Base-by-base conservation (phyloP, 305 asterid species). In the Rubia balearica region DNA sequence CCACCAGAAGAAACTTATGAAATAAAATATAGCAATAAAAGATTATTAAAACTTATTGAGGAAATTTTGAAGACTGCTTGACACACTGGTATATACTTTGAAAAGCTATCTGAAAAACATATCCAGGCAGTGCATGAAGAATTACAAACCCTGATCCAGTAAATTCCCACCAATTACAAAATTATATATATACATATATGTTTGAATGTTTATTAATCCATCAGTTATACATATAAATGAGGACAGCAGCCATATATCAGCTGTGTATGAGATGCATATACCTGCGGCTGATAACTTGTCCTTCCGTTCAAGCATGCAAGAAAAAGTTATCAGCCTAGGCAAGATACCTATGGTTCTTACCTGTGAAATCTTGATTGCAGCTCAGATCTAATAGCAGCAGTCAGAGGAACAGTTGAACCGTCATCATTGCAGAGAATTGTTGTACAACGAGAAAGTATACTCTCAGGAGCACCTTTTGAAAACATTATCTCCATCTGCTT, bases 391-490 rank as follows among this genome's bases (percentile, higher is more conserved):
- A 87, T 85, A 78, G 87, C 89, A 53, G 96, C 78, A 66, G 97
- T 87, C 70, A 95, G 81, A 61, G 84, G 95, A 79, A 85, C 75
- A 19, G 94, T 87, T 65, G 95, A 87, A 75, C 99, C 99, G 73
- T 90, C 96, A 80, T 84, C 87, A 77, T 95, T 95, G 84, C 99
- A 90, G 78, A 95, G 83, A 71, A 95, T 87, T 75, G 76, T 85
- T 78, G 96, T 84, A 86, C 99, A 95, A 81, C 92, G 88, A 74
- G 95, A 78, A 78, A 95, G 89, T 82, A 95, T 85, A 81, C 96
- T 91, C 87, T 95, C 99, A 3, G 99, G 99, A 70, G 99, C 98
- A 82, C 99, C 99, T 85, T 95, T 95, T 65, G 99, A 88, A 83
- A 95, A 92, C 98, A 92, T 88, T 69, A 92, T 87, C 78, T 89